Conservation (phyloP, 306 rosid species). For the Lathyrus oleraceus region DNA sequence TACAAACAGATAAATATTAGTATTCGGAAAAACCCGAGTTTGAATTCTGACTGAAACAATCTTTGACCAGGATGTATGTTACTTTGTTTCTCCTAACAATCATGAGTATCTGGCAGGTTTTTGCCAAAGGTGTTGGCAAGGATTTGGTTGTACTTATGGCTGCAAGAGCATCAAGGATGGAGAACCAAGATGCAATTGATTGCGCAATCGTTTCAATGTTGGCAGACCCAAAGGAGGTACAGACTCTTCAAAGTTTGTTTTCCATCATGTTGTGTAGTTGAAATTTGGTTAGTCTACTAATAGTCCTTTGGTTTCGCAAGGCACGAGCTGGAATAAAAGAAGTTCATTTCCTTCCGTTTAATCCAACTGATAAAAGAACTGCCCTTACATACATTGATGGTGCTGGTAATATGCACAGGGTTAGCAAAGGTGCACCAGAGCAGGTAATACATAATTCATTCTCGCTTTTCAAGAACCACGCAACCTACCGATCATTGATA, state of each 20-base stretch:
- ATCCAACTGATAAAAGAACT: constrained; percentile 75
- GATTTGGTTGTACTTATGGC: constrained; percentile 76
- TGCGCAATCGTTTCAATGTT: constrained; percentile 71
- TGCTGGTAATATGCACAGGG: constrained; percentile 64
- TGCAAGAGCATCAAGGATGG: constrained; percentile 78
- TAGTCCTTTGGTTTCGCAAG: constrained; percentile 37
- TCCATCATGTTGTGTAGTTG: neutral
- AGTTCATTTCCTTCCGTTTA: constrained; percentile 84
- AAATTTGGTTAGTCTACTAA: constrained; percentile 5
- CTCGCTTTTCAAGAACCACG: constrained; percentile 14
- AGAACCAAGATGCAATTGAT: constrained; percentile 81
- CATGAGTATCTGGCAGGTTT: constrained; percentile 46
- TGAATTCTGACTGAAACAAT: too few species aligned
- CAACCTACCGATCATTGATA: neutral
- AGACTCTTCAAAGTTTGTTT: constrained; percentile 1
- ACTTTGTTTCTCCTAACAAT: neutral
- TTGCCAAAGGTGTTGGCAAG: constrained; percentile 58
- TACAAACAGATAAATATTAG: neutral
- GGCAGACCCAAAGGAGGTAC: constrained; percentile 75
- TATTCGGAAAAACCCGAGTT: too few species aligned
- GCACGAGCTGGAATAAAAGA: constrained; percentile 65
- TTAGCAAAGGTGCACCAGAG: constrained; percentile 84
- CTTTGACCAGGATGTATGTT: neutral
- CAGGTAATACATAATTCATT: constrained; percentile 47
- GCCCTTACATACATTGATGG: constrained; percentile 69